Percentiles rank a stretch among this genome's conserved stretches.
Conservation (phyloP, 1,284 basidiomycete species). For the Trichosporon sp. region DNA sequence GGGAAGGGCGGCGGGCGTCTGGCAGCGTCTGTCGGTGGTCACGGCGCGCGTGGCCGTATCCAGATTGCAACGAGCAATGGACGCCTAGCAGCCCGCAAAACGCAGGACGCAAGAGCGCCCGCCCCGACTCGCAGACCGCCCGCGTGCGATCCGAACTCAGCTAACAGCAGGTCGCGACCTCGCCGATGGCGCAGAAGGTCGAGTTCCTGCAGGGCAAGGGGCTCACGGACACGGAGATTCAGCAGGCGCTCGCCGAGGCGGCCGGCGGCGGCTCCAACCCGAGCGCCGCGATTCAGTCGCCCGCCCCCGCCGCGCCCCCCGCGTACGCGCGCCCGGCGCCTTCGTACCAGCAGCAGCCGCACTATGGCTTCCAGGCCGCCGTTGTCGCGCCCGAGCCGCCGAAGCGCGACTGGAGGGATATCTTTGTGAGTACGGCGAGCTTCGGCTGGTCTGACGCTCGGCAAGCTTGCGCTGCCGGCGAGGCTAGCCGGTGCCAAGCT, state of each 20-base stretch:
- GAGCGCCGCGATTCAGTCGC: constrained; percentile 17
- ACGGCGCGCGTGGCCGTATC: too few species aligned
- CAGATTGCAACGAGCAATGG: too few species aligned
- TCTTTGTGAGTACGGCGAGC: constrained; percentile 66
- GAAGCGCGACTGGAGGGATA: constrained; percentile 82
- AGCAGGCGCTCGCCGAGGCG: constrained; percentile 71
- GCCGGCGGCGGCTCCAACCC: constrained; percentile 11
- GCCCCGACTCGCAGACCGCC: too few species aligned
- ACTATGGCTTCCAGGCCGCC: constrained; percentile 42
- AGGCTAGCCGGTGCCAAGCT: too few species aligned
- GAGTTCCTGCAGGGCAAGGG: constrained; percentile 95
- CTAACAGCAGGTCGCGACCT: constrained; percentile 53
- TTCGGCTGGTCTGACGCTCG: too few species aligned
- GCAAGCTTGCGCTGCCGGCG: too few species aligned
- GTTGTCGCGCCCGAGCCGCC: constrained; percentile 48
- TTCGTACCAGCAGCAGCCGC: constrained; percentile 20
- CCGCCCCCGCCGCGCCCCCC: constrained; percentile 30
- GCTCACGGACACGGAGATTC: constrained; percentile 75
- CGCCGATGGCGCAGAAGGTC: constrained; percentile 76
- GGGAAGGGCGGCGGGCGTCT: too few species aligned
- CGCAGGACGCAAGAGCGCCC: too few species aligned
- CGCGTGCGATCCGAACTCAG: not conserved
- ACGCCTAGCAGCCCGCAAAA: too few species aligned
- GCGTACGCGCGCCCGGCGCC: constrained; percentile 35
- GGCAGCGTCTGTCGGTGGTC: too few species aligned